Conservation (phyloP, 2,329 filamentous ascomycete genomes). For the Coniella lustricola region DNA sequence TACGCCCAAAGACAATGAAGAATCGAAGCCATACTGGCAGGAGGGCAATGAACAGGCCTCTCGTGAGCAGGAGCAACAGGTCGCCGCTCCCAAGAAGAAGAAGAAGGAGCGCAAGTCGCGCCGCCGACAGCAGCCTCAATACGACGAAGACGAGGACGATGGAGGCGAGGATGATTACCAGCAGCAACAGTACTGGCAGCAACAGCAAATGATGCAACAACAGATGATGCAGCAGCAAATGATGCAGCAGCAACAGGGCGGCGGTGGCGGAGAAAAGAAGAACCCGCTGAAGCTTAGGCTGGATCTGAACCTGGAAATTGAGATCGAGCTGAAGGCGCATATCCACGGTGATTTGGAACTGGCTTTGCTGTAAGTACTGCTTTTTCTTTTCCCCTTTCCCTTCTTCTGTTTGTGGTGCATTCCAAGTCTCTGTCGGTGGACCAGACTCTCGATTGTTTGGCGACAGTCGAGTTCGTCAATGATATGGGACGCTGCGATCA, state of each 20-base stretch:
- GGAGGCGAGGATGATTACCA: constrained; percentile 19
- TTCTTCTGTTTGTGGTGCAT: too few species aligned
- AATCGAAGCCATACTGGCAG: constrained; percentile 24
- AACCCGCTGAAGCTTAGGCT: constrained; percentile 63
- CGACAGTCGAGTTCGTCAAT: background rate
- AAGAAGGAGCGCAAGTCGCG: constrained; percentile 17
- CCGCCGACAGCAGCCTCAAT: constrained; percentile 9
- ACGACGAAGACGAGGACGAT: constrained; percentile 15
- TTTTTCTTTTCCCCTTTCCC: background rate
- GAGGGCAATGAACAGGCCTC: constrained; percentile 17
- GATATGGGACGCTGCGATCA: background rate
- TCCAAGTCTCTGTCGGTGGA: background rate
- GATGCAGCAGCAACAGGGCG: constrained; percentile 24
- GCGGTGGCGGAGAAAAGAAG: constrained; percentile 33
- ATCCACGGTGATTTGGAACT: constrained; percentile 72
- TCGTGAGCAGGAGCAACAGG: constrained; percentile 21
- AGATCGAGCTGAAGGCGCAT: constrained; percentile 72
- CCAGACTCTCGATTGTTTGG: background rate
- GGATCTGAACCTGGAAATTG: constrained; percentile 71
- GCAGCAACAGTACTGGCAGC: constrained; percentile 17
- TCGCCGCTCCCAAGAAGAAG: constrained; percentile 18
- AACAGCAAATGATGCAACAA: constrained; percentile 21
- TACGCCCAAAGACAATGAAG: constrained; percentile 26
- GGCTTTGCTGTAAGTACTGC: constrained; percentile 55
- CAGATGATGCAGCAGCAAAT: constrained; percentile 25